Evolutionary conservation across 1,284 basidiomycete genomes (phyloP), one percentile per base, ranked within the genome.

Genomic region (Amylostereum areolatum): DNA sequence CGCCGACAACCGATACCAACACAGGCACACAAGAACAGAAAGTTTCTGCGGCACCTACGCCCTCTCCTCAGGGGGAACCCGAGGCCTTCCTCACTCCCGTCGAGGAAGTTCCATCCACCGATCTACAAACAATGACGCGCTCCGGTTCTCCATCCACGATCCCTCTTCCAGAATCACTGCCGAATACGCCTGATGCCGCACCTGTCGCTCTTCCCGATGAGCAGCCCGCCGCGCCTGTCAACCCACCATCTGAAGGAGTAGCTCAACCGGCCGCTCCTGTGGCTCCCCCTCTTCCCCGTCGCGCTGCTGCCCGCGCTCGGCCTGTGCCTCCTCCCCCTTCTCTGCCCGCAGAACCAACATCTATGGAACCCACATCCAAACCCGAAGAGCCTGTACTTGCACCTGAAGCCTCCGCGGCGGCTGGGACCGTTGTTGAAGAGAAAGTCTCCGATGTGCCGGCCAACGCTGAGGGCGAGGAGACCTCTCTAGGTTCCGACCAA

Each of bases 231-330:
- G 18, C 25, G 4, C 34, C 43, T 18, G 41, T 40, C 5, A 43
- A 11, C 4, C 5, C 41, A 11, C n/a, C 25, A 7, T 43, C 27
- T 27, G 41, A 24, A 43, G 18, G 12, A 7, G 41, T 12, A 5
- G 25, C 18, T 4, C n/a, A 43, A n/a, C 5, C 53, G 7, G 49
- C 29, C 9, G 52, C 55, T 3, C 63, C 64, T 28, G 64, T 63
- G 0, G 76, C 80, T 12, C 80, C 81, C 0, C 81, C 81, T 3
- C 57, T 83, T 18, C 81, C 81, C 0, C 66, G 78, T 41, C 65
- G 80, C 45, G 80, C 80, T 0, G 74, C 77, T 24, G 74, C 70
- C 7, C 61, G 71, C 5, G 57, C 51, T 3, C 52, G 65, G 5
- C 52, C 63, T 18, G 52, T 65, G 18, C 59, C 69, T 29, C 54